phyloP scores from a whole-genome alignment of 345 rosid species.

The Nephelium lappaceum region DNA sequence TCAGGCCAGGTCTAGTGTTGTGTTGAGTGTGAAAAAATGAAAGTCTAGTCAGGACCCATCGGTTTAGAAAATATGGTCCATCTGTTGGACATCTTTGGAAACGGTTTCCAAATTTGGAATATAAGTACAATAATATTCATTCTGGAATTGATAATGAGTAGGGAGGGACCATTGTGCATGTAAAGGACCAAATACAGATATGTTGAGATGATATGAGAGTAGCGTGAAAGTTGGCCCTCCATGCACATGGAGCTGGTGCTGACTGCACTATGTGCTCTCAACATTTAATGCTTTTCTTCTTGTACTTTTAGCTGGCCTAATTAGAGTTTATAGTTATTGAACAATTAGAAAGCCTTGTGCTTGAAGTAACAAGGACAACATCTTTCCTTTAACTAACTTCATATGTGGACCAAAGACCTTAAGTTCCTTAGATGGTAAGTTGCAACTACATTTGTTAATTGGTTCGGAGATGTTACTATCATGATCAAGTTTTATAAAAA shows the following conservation, averaged over 20 bases:
- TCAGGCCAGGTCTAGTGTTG: neutral
- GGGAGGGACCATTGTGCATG: constrained; percentile 10
- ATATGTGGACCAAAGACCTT: neutral
- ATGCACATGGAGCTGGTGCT: constrained; percentile 22
- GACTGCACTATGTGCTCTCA: constrained; percentile 19
- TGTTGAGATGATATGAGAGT: constrained; percentile 18
- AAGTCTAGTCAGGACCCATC: neutral
- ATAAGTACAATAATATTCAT: neutral
- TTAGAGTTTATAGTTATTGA: neutral
- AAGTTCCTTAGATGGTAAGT: neutral
- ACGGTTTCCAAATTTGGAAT: neutral
- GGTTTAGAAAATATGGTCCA: neutral
- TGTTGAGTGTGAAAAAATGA: neutral
- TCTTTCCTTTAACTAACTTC: constrained; percentile 3
- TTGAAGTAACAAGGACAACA: neutral
- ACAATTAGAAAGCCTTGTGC: neutral
- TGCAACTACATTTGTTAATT: neutral
- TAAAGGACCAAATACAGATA: neutral
- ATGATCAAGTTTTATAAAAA: too few relatives aligned
- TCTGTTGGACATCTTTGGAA: neutral
- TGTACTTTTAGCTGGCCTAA: constrained; percentile 23
- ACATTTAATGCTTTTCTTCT: neutral
- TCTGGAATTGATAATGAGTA: neutral
- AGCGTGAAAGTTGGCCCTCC: constrained; percentile 18
- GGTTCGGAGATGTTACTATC: neutral